Base-by-base conservation (phyloP, 352 stramenopile genomes). In the Pythium periplocum region DNA sequence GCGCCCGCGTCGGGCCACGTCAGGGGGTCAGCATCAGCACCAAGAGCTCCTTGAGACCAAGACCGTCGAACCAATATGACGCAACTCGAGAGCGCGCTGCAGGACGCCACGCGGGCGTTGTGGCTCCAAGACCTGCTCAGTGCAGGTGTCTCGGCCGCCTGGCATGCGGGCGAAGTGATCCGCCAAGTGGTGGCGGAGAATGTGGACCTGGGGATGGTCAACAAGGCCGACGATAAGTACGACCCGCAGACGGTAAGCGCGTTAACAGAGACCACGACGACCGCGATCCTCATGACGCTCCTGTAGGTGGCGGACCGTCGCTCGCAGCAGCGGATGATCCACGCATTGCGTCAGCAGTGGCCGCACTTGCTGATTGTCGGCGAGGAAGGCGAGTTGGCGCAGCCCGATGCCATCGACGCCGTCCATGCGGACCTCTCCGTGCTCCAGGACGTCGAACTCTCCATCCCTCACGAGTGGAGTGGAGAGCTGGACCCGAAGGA, bases 201-300 rank as follows among this genome's bases (percentile, higher is more conserved):
- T 40, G 61, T 68, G 33, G 71, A 80, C 37, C 73, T 91, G 35
- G 69, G 69, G 17, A 64, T 87, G 50, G 75, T 91, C 62, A 91
- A 87, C 72, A 91, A 91, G 60, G 71, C 78, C 42, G 80, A 82
- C 49, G 72, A 71, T 51, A 68, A 71, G 45, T 91, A 86, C 64
- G 81, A 91, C 55, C 81, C 81, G 51, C 81, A 91, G 68, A 91
- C 81, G 5, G 17, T 26, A 26, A 26, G 17, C 17, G 17, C 17
- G 17, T 26, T 26, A 26, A 26, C 17, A 26, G 17, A 26, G 17
- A 26, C 17, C 17, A 26, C 17, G 17, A 26, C 17, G 17, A 26
- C 17, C 17, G 17, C 17, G 17, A 26, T 26, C 0, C 17, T 26
- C 17, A 26, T 26, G 17, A 26, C 17, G 17, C 17, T 26, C 17